Conservation (phyloP, 2,329 filamentous ascomycete species). For the Neopestalotiopsis sp. region DNA sequence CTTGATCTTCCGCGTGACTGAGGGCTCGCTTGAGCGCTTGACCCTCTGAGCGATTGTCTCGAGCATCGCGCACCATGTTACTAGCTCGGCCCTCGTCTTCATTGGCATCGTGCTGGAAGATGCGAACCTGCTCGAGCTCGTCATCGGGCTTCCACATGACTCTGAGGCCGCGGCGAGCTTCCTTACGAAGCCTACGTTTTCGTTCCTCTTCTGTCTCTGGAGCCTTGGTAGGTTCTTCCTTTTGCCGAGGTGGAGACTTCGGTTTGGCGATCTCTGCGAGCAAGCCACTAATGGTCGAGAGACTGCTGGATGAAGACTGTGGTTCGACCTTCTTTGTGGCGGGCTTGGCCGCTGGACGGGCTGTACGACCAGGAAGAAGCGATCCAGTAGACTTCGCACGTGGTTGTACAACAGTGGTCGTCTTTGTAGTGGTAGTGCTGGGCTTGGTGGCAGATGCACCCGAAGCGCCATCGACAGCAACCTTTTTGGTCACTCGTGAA, state of each 20-base stretch:
- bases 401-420: slow-evolving; percentile 24
- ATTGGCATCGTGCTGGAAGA: slow-evolving; percentile 74
- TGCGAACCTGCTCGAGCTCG: slow-evolving; percentile 68
- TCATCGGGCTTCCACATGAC: slow-evolving; percentile 74
- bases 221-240: slow-evolving; percentile 49
- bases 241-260: slow-evolving; percentile 52
- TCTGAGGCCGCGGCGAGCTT: slow-evolving; percentile 70
- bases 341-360: slow-evolving; percentile 49
- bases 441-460: slow-evolving; percentile 38
- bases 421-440: slow-evolving; percentile 19
- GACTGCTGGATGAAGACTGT: slow-evolving; percentile 37
- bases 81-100: slow-evolving; percentile 72
- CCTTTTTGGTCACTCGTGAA: slow-evolving; percentile 21
- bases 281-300: slow-evolving; percentile 59
- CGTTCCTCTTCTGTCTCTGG: slow-evolving; percentile 72
- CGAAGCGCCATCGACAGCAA: slow-evolving; percentile 29
- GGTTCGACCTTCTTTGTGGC: slow-evolving; percentile 42
- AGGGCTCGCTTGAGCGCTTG: slow-evolving; percentile 63
- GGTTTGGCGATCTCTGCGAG: slow-evolving; percentile 56
- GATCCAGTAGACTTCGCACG: slow-evolving; percentile 35
- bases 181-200: slow-evolving; percentile 72
- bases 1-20: background rate
- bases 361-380: slow-evolving; percentile 51
- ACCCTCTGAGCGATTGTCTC: slow-evolving; percentile 75
- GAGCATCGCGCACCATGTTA: slow-evolving; percentile 73